Evolutionary conservation across 805 yeast genomes (phyloP), one percentile per base, ranked within the genome.

Genomic region (Lipomyces anomalus): DNA sequence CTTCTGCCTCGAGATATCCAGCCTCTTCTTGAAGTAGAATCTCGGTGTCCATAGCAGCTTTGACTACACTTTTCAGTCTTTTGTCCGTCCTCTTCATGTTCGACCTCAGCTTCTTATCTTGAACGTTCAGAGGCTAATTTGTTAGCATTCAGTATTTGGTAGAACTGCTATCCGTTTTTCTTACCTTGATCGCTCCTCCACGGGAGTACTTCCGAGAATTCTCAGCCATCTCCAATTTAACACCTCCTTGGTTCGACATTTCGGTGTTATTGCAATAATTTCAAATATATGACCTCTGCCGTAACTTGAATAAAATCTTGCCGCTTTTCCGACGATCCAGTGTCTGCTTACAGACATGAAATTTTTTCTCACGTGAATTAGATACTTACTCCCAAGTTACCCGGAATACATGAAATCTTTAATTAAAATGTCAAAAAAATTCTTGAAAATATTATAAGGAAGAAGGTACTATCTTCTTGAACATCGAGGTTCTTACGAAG

Each of bases 1-100:
- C 82, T 59, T 92, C 98, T 4, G 96, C 87, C 64, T 92, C 98
- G 51, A 92, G 64, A 58, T 72, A 83, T 38, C 99, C 99, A 3
- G 73, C 76, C 23, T 83, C 82, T 67, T 92, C 97, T 50, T 84
- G 85, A 28, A 87, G 68, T 52, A 92, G 72, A 58, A 87, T 74
- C 57, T 92, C 97, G 0, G 97, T 84, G 3, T 82, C 80, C 7
- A 89, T 87, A 1, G 95, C 96, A 6, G 87, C 75, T 53, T 74
- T 71, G n/a, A 84, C 76, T 1, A 95, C 94, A 48, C 81, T 83
- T 52, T 78, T 75, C 64, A 83, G 84, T 57, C 82, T 81, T 34
- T 73, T 71, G 61, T 90, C 95, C 30, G 79, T 66, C 56, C 79
- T 72, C 55, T 78, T 78, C 58, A 90, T 61, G 20, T 80, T 80